Percentiles rank a stretch among this genome's conserved stretches.
These are phyloP conservation scores for Colletotrichum agaves DNA, from an alignment of 2,329 filamentous ascomycete species.

Conservation along the genomic window DNA sequence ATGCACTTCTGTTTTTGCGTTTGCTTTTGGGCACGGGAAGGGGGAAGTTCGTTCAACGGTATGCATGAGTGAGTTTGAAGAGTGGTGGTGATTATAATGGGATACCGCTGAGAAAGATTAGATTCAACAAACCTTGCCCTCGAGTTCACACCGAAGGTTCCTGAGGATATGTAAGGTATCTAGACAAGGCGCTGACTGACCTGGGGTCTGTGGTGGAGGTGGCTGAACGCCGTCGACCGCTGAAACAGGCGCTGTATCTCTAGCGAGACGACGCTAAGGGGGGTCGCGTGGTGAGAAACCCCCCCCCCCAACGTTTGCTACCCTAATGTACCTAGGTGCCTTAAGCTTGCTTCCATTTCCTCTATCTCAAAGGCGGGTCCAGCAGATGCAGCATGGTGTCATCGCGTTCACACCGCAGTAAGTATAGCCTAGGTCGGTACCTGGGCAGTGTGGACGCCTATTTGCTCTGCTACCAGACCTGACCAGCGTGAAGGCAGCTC, in stretches of 20 bases:
- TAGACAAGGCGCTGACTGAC: neutral
- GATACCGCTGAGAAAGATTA: neutral
- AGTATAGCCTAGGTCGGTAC: too few species aligned
- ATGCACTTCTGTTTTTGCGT: neutral
- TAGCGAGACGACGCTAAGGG: slow-evolving; percentile 8
- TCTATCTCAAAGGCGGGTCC: neutral
- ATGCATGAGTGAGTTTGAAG: neutral
- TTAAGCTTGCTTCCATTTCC: too few species aligned
- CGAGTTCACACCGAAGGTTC: too few species aligned
- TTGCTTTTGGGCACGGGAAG: too few species aligned
- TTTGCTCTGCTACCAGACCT: too few species aligned
- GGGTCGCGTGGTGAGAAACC: slow-evolving; percentile 20
- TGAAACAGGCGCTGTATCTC: slow-evolving; percentile 29
- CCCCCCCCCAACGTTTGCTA: slow-evolving; percentile 8
- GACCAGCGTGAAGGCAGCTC: too few species aligned
- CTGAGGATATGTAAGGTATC: neutral
- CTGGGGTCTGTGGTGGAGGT: slow-evolving; percentile 8
- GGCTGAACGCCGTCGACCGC: slow-evolving; percentile 15
- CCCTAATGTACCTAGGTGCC: neutral
- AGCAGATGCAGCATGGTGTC: slow-evolving; percentile 31
- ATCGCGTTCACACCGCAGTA: neutral
- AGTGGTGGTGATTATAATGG: neutral
- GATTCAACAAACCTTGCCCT: neutral
- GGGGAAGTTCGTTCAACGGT: neutral
- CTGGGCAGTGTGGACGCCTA: too few species aligned